A percentile compares a stretch with the other conserved stretches of the same genome.
Conservation (phyloP, 371 early-diverging fungal species). For the Parasitella parasitica region DNA sequence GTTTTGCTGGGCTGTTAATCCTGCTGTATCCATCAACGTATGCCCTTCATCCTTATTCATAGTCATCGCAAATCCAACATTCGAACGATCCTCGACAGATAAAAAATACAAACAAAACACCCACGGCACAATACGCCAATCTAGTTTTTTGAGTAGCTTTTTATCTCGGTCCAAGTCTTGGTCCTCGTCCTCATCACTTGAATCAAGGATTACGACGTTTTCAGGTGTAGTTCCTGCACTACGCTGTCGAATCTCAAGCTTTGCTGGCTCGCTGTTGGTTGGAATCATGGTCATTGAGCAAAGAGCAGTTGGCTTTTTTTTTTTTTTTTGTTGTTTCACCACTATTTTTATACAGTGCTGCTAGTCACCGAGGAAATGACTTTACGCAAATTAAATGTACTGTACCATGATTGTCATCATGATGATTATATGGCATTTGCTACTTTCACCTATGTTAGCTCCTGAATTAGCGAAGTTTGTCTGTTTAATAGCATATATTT, state of each 20-base stretch:
- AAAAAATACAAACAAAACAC: slow-evolving; percentile 50
- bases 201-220: not conserved
- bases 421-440: too few species aligned
- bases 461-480: too few species aligned
- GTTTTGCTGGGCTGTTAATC: slow-evolving; percentile 35
- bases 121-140: slow-evolving; percentile 54
- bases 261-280: not conserved
- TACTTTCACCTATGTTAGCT: too few species aligned
- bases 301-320: too few species aligned
- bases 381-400: too few species aligned
- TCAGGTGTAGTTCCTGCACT: not conserved
- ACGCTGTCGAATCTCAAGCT: slow-evolving; percentile 6
- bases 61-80: slow-evolving; percentile 54
- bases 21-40: slow-evolving; percentile 39
- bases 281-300: not conserved
- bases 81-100: slow-evolving; percentile 48
- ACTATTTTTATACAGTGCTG: not conserved
- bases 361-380: not conserved
- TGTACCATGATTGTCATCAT: too few species aligned
- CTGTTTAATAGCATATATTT: too few species aligned
- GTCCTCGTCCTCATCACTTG: not conserved
- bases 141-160: slow-evolving; percentile 44
- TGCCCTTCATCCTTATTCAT: slow-evolving; percentile 47
- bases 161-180: slow-evolving; percentile 13
- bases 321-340: not conserved